These are phyloP conservation scores for Camptophora hylomeconis DNA, from an alignment of 2,329 filamentous ascomycete species.

Conservation along the genomic window DNA sequence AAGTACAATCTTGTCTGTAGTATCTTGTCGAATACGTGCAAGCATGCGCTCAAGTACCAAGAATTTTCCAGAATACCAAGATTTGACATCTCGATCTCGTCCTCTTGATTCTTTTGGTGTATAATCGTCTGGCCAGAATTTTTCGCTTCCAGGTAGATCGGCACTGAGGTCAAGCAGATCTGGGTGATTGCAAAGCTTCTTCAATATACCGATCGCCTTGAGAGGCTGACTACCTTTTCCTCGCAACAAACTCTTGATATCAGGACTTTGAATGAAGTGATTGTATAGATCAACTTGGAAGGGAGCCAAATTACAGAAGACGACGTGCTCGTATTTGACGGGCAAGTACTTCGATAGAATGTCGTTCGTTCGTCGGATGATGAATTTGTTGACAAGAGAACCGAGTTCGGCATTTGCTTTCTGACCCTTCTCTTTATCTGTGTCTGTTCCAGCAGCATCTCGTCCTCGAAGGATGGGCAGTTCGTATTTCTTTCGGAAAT, in stretches of 20 bases:
- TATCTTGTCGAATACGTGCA: constrained; percentile 84
- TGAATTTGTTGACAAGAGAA: constrained; percentile 87
- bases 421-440: constrained; percentile 69
- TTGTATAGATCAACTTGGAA: constrained; percentile 94
- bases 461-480: constrained; percentile 82
- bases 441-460: constrained; percentile 77
- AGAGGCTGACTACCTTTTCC: constrained; percentile 93
- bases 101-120: constrained; percentile 77
- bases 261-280: constrained; percentile 89
- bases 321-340: constrained; percentile 97
- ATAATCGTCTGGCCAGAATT: constrained; percentile 72
- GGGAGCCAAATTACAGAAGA: constrained; percentile 87
- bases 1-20: constrained; percentile 96
- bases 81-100: constrained; percentile 79
- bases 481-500: constrained; percentile 91
- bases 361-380: constrained; percentile 94
- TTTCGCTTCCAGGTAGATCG: constrained; percentile 78
- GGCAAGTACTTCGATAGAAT: constrained; percentile 95
- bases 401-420: constrained; percentile 72
- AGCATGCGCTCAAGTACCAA: constrained; percentile 96
- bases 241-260: constrained; percentile 79
- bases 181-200: constrained; percentile 97
- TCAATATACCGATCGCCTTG: constrained; percentile 91
- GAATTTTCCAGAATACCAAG: constrained; percentile 98
- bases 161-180: constrained; percentile 73